These are phyloP conservation scores for Didymella glomerata DNA, from an alignment of 2,329 filamentous ascomycete species.

Conservation along the genomic window DNA sequence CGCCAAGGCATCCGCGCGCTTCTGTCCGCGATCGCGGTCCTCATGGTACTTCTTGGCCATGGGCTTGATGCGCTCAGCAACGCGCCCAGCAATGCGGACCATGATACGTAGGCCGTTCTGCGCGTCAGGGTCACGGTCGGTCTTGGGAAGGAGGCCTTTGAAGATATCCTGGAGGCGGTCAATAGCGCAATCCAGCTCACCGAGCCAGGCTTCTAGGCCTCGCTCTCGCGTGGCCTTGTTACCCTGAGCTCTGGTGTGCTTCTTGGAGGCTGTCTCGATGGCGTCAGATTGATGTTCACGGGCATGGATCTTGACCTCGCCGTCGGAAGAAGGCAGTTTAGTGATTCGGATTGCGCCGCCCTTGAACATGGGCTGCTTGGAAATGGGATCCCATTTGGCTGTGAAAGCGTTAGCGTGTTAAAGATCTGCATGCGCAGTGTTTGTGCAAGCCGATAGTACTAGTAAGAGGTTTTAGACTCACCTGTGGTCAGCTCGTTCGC, in stretches of 20 bases:
- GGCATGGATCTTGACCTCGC: conserved; percentile 16
- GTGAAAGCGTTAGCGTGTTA: not conserved
- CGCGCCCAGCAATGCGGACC: not conserved
- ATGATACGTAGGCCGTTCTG: conserved; percentile 15
- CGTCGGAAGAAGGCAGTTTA: conserved; percentile 10
- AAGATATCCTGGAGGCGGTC: not conserved
- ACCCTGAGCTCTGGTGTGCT: conserved; percentile 6
- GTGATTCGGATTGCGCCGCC: conserved; percentile 18
- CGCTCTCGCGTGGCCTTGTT: conserved; percentile 1
- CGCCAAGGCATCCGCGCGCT: conserved; percentile 8
- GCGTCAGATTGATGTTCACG: conserved; percentile 14
- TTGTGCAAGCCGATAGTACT: not conserved
- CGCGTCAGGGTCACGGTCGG: conserved; percentile 11
- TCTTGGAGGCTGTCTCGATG: not conserved
- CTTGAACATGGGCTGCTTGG: conserved; percentile 21
- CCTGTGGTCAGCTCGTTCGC: conserved; percentile 19
- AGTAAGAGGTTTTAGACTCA: not conserved
- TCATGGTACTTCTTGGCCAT: conserved; percentile 17
- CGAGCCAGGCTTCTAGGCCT: conserved; percentile 11
- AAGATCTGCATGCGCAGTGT: too few species aligned
- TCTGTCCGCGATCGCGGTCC: conserved; percentile 7
- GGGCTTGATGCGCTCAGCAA: conserved; percentile 12
- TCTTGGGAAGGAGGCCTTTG: conserved; percentile 4
- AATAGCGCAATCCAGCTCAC: conserved; percentile 15
- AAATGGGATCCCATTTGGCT: conserved; percentile 21